Base-by-base conservation (phyloP, 768 basidiomycete genomes). In the Candolleomyces eurysporus region DNA sequence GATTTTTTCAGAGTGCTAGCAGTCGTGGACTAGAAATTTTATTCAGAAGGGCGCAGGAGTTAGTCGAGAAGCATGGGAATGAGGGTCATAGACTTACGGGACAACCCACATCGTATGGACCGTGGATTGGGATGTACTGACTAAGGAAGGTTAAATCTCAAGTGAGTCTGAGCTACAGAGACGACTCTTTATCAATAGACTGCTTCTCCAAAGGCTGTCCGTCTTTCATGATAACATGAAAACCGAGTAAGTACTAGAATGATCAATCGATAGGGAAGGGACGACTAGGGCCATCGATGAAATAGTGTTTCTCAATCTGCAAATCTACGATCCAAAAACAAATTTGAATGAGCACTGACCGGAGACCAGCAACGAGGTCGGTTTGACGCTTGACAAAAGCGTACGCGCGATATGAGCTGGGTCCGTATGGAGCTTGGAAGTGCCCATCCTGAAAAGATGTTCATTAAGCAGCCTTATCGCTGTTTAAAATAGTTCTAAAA, bases 221-320 rank as follows among this genome's bases (percentile, higher is more conserved):
- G 10, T 94, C 90, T 22, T 91, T 80, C 87, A 95, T 87, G 73
- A 36, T 49, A n/a, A 32, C 22, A 39, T n/a, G 60, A 48, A 32
- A 19, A 26, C 26, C 26, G 26, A 26, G 26, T 26, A 26, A 26
- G 26, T 21, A 2, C n/a, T 17, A 11, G 40, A 49, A 53, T 14
- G 21, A 14, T n/a, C 0, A 46, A 17, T 32, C 5, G 54, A 51
- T 22, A 17, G 42, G 32, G 13, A n/a, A 19, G 54, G 62, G 42
- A 72, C 79, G 63, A 31, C 55, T 16, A 56, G 90, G 90, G 59
- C 84, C 82, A 67, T 95, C 92, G 55, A 95, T 77, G 68, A 96
- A 96, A 72, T 91, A 96, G 68, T 96, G 93, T 67, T 94, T 94
- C 76, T 94, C 94, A 50, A 96, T 94, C 43, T 86, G 93, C 91